Conservation (phyloP, 106 monocot genomes). For the Ottelia alismoides region DNA sequence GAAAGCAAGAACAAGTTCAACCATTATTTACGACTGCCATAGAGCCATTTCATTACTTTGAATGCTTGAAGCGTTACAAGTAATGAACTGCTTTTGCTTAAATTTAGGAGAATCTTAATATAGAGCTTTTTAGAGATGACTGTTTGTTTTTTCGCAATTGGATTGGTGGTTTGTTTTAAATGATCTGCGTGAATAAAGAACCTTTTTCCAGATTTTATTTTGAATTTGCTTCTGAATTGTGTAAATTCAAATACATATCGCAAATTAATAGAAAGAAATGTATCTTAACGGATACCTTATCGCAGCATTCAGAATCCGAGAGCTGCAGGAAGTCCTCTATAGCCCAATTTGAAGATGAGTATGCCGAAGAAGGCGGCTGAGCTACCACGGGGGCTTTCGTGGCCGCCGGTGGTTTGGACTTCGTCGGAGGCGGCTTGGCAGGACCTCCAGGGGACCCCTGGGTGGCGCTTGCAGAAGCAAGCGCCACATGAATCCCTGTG, state of each 20-base stretch:
- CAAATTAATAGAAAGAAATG: not conserved
- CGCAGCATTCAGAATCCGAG: conserved; percentile 48
- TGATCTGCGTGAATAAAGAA: no score
- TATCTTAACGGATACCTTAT: conserved; percentile 28
- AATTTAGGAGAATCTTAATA: no score
- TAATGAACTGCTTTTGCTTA: no score
- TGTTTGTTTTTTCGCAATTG: no score
- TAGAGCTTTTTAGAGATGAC: no score
- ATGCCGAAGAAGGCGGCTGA: conserved; percentile 6
- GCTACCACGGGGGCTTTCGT: not conserved
- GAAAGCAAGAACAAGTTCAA: not conserved
- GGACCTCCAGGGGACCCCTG: conserved; percentile 8
- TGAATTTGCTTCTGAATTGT: no score
- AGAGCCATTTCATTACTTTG: no score
- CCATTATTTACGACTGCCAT: not conserved
- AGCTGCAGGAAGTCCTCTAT: conserved; percentile 77
- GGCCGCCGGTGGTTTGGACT: not conserved
- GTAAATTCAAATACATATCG: no score
- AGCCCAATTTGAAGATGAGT: conserved; percentile 30
- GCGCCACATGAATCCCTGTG: conserved; percentile 63
- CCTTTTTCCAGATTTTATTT: no score
- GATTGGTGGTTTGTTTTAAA: no score
- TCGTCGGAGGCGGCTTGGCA: conserved; percentile 20
- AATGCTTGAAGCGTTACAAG: no score
- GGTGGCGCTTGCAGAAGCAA: conserved; percentile 15